phyloP scores from a whole-genome alignment of 164 flowering plant genomes.

The Umbilicus rupestris region DNA sequence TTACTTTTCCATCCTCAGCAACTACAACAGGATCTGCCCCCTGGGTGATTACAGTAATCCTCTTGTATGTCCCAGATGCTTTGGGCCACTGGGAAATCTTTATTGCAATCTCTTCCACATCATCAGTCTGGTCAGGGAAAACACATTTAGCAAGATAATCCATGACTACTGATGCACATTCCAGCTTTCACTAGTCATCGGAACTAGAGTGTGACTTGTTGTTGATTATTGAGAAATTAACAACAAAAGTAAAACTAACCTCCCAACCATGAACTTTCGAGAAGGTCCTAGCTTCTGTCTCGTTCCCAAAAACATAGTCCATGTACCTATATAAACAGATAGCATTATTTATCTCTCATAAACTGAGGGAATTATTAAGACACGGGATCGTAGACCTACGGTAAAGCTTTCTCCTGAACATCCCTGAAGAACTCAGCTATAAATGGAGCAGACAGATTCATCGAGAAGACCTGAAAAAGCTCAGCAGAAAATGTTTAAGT shows the following conservation, averaged over 20 bases:
- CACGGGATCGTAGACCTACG: constrained; percentile 38
- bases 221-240: neutral
- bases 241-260: constrained; percentile 43
- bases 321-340: constrained; percentile 37
- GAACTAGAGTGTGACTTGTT: neutral
- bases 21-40: constrained; percentile 92
- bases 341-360: neutral
- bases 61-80: constrained; percentile 70
- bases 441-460: constrained; percentile 96
- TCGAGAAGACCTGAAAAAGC: constrained; percentile 46
- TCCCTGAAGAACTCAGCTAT: constrained; percentile 92
- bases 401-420: constrained; percentile 69
- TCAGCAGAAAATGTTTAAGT: neutral
- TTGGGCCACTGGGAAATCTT: constrained; percentile 77
- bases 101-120: constrained; percentile 81
- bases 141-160: no score
- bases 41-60: constrained; percentile 85
- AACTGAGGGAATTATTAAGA: neutral
- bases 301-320: constrained; percentile 90
- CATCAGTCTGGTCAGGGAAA: constrained; percentile 46
- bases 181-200: neutral
- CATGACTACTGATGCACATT: no score
- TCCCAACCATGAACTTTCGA: constrained; percentile 91
- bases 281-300: constrained; percentile 88
- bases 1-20: constrained; percentile 88